Base-by-base conservation (phyloP, 306 rosid genomes). In the Geum urbanum region DNA sequence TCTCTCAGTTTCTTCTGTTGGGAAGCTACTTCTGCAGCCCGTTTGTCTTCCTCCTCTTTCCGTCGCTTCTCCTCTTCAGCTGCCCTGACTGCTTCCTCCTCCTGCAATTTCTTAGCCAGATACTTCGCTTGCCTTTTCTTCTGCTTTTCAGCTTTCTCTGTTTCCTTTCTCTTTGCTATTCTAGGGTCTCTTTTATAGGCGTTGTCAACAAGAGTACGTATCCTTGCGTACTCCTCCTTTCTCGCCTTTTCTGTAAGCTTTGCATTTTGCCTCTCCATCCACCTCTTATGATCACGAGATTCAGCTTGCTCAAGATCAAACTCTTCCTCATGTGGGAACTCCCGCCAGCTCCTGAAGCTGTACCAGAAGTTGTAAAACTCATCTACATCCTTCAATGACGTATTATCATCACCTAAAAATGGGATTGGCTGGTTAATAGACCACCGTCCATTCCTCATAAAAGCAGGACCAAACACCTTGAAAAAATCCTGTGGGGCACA, bases 211-310 rank as follows among this genome's bases (percentile, higher is more conserved):
- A 95, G 96, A 57, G 82, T 48, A 50, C 99, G 99, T 22, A 95
- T 50, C 77, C 99, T 80, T n/a, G 82, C 87, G 84, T 82, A 78
- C 46, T 95, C 99, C 74, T 95, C 99, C 83, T 95, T 95, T 82
- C 97, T 89, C 45, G 96, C 96, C 82, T 91, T 95, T 73, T 95
- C 99, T 0, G 96, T 41, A 73, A 91, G 89, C 68, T 95, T 95
- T 20, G 90, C 91, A 84, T 91, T 95, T 79, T 91, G 97, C 81
- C 99, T 95, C 81, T 95, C 99, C 97, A 95, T 95, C 97, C 97
- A 95, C 80, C 99, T 85, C 83, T 50, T 89, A 63, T 95, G 97
- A 74, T 95, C 99, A 76, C 97, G 91, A 69, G 96, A 87, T 77
- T 95, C 99, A 11, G 99, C 92, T 83, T 95, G 96, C 86, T 95